Evolutionary conservation across 768 basidiomycete species (phyloP), one percentile per base, ranked within the genome.

Genomic region (Mycena maculata): DNA sequence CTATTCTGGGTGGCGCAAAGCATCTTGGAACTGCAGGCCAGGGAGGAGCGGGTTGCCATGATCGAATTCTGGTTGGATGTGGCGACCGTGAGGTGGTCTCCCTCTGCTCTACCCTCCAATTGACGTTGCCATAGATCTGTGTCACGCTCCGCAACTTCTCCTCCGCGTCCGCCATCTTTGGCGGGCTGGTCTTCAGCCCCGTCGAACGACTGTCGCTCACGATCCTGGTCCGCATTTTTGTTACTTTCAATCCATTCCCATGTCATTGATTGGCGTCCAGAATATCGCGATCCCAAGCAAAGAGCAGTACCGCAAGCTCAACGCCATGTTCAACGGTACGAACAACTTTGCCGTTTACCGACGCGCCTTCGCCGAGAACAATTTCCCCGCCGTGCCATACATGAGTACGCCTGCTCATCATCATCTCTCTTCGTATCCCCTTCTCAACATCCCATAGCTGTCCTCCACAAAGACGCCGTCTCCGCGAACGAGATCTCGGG

Each of bases 21-120:
- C 27, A 73, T 84, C 28, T 59, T 82, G 4, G 71, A 72, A 36
- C 65, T 67, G 8, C 20, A 41, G 18, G 56, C 65, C 1, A 56
- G 68, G 10, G 50, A 63, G 41, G 55, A 73, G n/a, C 78, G 82
- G 15, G 75, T 71, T 27, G 33, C 61, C 3, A 64, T 82, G 23
- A 70, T 84, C 0, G 77, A 77, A 45, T 82, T 86, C 65, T 85
- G 86, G 80, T 50, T 86, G 27, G 83, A 85, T 57, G 66, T 86
- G 49, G 82, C 86, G 23, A 76, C 69, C 15, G 86, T 87, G 64
- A 63, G 79, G 25, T 70, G 15, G 60, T 39, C n/a, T 39, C 50
- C 54, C 22, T 50, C n/a, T n/a, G 47, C 25, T 12, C 31, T 52
- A 15, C 22, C 13, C 1, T 41, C n/a, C n/a, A 23, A 47, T 42